phyloP scores from a whole-genome alignment of 257 asterid species.

The Salvia hispanica region DNA sequence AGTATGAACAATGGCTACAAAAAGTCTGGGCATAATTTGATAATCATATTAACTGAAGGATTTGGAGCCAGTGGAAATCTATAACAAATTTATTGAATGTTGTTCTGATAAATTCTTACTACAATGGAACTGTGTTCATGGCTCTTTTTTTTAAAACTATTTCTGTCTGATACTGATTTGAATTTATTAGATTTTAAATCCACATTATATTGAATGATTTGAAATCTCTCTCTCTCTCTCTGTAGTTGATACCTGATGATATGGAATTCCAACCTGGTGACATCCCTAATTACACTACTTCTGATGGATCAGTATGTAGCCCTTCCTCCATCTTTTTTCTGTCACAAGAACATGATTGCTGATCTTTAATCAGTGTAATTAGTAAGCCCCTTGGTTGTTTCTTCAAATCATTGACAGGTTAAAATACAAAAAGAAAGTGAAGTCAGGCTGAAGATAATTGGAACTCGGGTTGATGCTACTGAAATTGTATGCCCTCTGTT shows the following conservation, averaged over 20 bases:
- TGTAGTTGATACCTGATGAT: constrained; percentile 90
- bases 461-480: constrained; percentile 78
- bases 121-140: not conserved
- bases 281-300: constrained; percentile 90
- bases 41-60: not conserved
- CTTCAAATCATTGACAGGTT: constrained; percentile 39
- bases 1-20: not conserved
- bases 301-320: constrained; percentile 67
- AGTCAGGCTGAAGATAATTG: constrained; percentile 63
- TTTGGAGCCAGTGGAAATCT: not conserved
- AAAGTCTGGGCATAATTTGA: constrained; percentile 2
- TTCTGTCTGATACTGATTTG: not conserved
- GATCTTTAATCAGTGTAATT: not conserved
- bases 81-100: not conserved
- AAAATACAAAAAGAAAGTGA: constrained; percentile 67
- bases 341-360: constrained; percentile 11
- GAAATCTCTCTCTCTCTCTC: not conserved
- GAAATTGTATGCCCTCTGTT: constrained; percentile 64
- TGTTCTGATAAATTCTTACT: not conserved
- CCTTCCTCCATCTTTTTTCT: not conserved
- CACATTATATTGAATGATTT: not conserved
- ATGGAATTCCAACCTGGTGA: constrained; percentile 98
- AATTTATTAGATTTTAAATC: not conserved
- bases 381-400: constrained; percentile 18
- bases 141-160: not conserved